Conservation (phyloP, 371 early-diverging fungal genomes). For the Syncephalastrum monosporum region DNA sequence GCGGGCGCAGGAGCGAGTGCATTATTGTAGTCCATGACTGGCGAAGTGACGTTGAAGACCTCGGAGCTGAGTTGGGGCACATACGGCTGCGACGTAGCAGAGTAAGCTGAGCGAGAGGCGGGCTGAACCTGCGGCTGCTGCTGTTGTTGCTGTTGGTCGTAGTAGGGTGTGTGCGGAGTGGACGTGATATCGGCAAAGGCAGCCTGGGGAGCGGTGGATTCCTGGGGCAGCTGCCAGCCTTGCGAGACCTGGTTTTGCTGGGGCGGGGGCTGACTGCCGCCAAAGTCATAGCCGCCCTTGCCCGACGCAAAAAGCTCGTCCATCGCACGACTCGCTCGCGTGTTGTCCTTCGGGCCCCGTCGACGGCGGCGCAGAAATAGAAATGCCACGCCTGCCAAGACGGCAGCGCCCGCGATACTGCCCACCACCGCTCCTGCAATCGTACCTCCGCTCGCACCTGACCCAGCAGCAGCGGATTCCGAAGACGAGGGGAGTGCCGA, state of each 20-base stretch:
- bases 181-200: neutral
- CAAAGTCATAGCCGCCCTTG: constrained; percentile 3
- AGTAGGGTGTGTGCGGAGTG: neutral
- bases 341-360: neutral
- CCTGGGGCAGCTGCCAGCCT: neutral
- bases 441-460: neutral
- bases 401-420: constrained; percentile 1
- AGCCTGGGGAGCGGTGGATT: too few species aligned
- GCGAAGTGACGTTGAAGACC: constrained; percentile 12
- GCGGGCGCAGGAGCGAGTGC: too few species aligned
- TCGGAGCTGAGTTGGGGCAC: constrained; percentile 7
- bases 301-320: constrained; percentile 11
- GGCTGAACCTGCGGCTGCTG: neutral
- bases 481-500: neutral
- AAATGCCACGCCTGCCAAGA: constrained; percentile 8
- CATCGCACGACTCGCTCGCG: constrained; percentile 13
- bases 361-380: constrained; percentile 7
- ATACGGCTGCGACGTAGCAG: constrained; percentile 2
- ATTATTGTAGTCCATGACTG: constrained; percentile 7
- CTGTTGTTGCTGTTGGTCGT: neutral
- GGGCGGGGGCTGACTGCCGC: neutral
- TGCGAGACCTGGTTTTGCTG: neutral
- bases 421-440: constrained; percentile 7
- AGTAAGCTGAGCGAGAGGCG: neutral
- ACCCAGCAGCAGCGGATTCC: neutral